Conservation (phyloP, 1,284 basidiomycete species). For the Heliocybe sulcata region DNA sequence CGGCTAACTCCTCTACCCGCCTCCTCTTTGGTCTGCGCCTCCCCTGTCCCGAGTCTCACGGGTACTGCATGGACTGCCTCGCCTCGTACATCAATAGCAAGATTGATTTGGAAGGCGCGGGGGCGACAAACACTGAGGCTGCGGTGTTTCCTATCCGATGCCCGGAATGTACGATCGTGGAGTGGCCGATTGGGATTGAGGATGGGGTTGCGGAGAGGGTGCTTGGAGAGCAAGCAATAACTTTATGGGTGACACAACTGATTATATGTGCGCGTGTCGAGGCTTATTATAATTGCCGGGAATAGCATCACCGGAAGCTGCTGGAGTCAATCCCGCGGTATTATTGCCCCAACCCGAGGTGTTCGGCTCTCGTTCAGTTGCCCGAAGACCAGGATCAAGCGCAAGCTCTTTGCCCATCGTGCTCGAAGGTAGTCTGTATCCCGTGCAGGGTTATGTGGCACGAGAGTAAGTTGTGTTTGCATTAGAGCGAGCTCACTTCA, state of each 20-base stretch:
- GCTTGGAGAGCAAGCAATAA: conserved; percentile 25
- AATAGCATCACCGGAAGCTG: conserved; percentile 29
- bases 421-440: conserved; percentile 25
- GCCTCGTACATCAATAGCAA: conserved; percentile 27
- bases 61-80: conserved; percentile 30
- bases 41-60: conserved; percentile 27
- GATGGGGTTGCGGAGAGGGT: conserved; percentile 26
- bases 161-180: conserved; percentile 26
- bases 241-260: conserved; percentile 24
- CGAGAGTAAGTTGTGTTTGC: conserved; percentile 17
- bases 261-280: not conserved
- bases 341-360: conserved; percentile 32
- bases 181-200: conserved; percentile 27
- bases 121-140: conserved; percentile 17
- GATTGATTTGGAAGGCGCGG: conserved; percentile 26
- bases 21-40: conserved; percentile 28
- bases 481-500: not conserved
- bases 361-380: conserved; percentile 28
- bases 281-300: not conserved
- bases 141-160: conserved; percentile 32
- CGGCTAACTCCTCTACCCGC: conserved; percentile 27
- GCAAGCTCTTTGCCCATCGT: conserved; percentile 27
- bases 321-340: conserved; percentile 28
- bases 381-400: conserved; percentile 27
- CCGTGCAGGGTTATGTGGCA: conserved; percentile 30